These are phyloP conservation scores for Camelina hispida DNA, from an alignment of 345 rosid species.

Conservation along the genomic window DNA sequence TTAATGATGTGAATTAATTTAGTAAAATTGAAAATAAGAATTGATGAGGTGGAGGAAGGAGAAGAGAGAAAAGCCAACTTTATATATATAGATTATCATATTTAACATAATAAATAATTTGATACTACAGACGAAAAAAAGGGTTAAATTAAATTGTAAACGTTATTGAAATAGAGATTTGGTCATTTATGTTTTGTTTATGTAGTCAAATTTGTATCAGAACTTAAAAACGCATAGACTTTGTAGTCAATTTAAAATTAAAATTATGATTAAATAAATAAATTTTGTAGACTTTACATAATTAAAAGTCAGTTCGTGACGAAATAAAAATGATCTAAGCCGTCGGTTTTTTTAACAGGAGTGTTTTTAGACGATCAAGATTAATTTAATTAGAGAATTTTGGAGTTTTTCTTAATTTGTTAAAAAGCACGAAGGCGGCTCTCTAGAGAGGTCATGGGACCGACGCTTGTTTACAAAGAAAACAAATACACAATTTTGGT, in stretches of 20 bases:
- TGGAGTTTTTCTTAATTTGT: background rate
- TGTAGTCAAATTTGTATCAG: background rate
- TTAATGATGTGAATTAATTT: too few relatives aligned
- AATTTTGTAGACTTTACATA: slow-evolving; percentile 6
- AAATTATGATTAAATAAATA: background rate
- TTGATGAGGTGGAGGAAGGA: too few relatives aligned
- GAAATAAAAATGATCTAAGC: background rate
- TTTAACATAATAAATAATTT: background rate
- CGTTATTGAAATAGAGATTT: background rate
- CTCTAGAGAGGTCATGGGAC: background rate
- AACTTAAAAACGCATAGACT: background rate
- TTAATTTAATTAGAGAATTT: background rate
- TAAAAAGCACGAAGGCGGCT: slow-evolving; percentile 11
- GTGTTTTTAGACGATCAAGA: slow-evolving; percentile 1
- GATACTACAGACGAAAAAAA: background rate
- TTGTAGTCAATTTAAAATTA: background rate
- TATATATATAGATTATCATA: too few relatives aligned
- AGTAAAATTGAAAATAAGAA: too few relatives aligned
- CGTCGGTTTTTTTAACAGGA: background rate
- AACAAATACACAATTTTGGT: background rate
- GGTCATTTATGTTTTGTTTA: background rate
- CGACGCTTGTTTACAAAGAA: background rate
- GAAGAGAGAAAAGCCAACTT: too few relatives aligned
- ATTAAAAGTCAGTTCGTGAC: slow-evolving; percentile 5
- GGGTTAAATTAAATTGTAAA: background rate